phyloP scores from a whole-genome alignment of 75 land plant genomes.

The Ceratopteris richardii region DNA sequence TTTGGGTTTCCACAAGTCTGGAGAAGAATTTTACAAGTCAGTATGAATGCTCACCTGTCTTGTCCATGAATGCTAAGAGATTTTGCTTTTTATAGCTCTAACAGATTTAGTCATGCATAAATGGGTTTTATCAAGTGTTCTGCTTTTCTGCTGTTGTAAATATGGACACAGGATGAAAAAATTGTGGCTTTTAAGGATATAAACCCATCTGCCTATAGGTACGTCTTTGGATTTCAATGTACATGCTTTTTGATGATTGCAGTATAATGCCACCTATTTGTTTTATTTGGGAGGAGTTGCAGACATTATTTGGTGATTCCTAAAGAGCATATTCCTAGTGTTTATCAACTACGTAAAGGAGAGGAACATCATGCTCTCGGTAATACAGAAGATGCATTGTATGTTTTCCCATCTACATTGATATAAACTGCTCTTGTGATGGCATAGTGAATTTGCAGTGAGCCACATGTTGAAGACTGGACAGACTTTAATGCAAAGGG shows the following conservation, averaged over 20 bases:
- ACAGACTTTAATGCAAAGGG: slow-evolving; percentile 37
- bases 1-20: too few species aligned
- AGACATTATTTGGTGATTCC: slow-evolving; percentile 87
- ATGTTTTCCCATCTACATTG: too few species aligned
- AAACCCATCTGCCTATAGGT: slow-evolving; percentile 31
- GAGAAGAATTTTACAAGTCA: too few species aligned
- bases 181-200: slow-evolving; percentile 24
- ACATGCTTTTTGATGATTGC: slow-evolving; percentile 1
- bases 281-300: neutral
- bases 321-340: slow-evolving; percentile 57
- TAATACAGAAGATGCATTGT: slow-evolving; percentile 7
- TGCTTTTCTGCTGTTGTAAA: neutral
- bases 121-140: too few species aligned
- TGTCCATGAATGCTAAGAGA: too few species aligned
- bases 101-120: too few species aligned
- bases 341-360: slow-evolving; percentile 46
- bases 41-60: too few species aligned
- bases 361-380: slow-evolving; percentile 53
- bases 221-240: neutral
- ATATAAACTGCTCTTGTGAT: too few species aligned
- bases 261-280: too few species aligned
- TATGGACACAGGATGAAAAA: slow-evolving; percentile 25
- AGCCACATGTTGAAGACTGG: slow-evolving; percentile 67
- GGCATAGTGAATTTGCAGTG: slow-evolving; percentile 29
- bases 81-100: too few species aligned